Percentiles rank a stretch among this genome's conserved stretches.
phyloP scores from a whole-genome alignment of 225 moss, liverwort and hornwort genomes.

The Sphagnum tenellum region DNA sequence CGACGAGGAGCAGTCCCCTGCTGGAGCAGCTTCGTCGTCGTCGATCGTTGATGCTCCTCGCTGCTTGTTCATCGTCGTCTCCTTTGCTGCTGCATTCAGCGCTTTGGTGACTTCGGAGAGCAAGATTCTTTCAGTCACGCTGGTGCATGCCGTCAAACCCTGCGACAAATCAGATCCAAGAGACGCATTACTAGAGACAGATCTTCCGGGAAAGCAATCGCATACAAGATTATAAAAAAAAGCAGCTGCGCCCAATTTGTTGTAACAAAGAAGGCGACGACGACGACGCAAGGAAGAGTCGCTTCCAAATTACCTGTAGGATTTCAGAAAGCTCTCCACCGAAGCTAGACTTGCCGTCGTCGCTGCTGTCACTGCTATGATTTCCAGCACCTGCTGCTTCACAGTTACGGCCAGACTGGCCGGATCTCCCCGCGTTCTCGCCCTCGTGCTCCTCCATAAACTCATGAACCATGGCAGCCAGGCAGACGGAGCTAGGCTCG shows the following conservation, averaged over 20 bases:
- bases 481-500: conserved; percentile 32
- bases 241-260: too few species aligned
- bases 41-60: too few species aligned
- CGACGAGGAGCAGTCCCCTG: neutral
- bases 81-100: neutral
- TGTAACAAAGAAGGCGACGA: too few species aligned
- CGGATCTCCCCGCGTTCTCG: conserved; percentile 19
- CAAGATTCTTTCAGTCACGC: conserved; percentile 26
- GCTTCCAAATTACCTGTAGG: conserved; percentile 11
- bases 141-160: conserved; percentile 30
- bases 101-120: conserved; percentile 30
- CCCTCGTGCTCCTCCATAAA: conserved; percentile 24
- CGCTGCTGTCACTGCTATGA: conserved; percentile 5
- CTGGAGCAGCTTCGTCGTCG: conserved; percentile 1
- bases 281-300: neutral
- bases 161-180: conserved; percentile 3
- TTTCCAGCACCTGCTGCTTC: conserved; percentile 8
- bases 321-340: conserved; percentile 27
- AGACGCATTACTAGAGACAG: too few species aligned
- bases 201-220: too few species aligned
- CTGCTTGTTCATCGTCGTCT: conserved; percentile 6
- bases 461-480: conserved; percentile 37
- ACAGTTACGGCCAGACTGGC: conserved; percentile 37
- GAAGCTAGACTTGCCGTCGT: conserved; percentile 17
- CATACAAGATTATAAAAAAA: too few species aligned